Percentiles rank a stretch among this genome's conserved stretches.
These are phyloP conservation scores for Pseudogymnoascus sp. DNA, from an alignment of 2,329 filamentous ascomycete species.

Conservation along the genomic window DNA sequence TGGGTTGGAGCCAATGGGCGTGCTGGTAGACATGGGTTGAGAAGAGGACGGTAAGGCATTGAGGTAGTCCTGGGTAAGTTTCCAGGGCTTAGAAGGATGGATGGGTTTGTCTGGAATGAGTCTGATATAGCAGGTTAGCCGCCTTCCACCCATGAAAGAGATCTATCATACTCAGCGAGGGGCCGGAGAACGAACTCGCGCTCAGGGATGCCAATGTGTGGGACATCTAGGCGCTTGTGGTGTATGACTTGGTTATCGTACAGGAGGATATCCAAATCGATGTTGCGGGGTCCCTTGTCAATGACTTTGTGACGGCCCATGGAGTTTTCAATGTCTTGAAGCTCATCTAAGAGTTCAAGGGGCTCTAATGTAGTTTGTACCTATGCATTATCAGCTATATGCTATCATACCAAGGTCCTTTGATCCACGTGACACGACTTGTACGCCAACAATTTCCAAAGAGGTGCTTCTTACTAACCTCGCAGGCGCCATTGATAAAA, in stretches of 20 bases:
- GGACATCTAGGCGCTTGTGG: constrained; percentile 69
- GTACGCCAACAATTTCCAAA: background rate
- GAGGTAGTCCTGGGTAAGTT: constrained; percentile 51
- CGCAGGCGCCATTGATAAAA: constrained; percentile 88
- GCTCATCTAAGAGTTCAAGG: constrained; percentile 63
- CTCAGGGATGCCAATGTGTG: constrained; percentile 78
- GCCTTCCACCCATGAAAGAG: background rate
- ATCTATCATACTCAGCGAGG: constrained; percentile 58
- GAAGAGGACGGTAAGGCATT: constrained; percentile 45
- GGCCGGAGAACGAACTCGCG: constrained; percentile 90
- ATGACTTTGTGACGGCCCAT: constrained; percentile 77
- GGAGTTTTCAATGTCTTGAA: constrained; percentile 74
- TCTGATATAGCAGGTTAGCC: constrained; percentile 29
- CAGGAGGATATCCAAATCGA: constrained; percentile 86
- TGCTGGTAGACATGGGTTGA: constrained; percentile 49
- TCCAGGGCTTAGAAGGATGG: constrained; percentile 48
- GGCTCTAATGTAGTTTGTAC: constrained; percentile 73
- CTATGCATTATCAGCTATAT: constrained; percentile 36
- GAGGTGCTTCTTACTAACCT: constrained; percentile 48
- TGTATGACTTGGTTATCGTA: constrained; percentile 62
- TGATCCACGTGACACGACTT: background rate
- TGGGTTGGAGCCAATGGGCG: constrained; percentile 38
- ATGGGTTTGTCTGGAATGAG: constrained; percentile 48
- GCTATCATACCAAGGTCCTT: background rate
- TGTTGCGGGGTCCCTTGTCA: constrained; percentile 89